Evolutionary conservation across 106 monocot species (phyloP).

Genomic region (Dendrobium chrysotoxum): DNA sequence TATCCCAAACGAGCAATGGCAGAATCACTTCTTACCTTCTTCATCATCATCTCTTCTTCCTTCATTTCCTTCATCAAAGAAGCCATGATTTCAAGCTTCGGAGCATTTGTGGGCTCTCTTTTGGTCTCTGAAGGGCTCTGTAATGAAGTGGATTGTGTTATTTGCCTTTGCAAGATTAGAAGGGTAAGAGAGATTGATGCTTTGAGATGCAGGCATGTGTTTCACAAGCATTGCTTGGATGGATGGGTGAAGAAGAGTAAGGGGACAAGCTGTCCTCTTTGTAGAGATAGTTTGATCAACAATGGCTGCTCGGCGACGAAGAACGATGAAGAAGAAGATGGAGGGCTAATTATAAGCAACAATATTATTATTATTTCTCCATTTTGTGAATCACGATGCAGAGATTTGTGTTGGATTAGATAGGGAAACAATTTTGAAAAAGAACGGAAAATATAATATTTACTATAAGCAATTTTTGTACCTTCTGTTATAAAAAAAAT

Average conservation of each 20-base stretch:
- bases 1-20: not conserved
- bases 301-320: not conserved
- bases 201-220: constrained; percentile 4
- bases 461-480: no score
- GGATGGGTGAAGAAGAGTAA: not conserved
- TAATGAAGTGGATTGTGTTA: not conserved
- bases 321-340: not conserved
- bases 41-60: not conserved
- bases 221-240: not conserved
- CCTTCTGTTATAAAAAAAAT: no score
- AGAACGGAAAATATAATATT: no score
- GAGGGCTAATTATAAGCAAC: not conserved
- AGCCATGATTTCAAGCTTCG: not conserved
- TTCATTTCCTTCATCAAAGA: not conserved
- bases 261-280: not conserved
- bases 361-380: not conserved
- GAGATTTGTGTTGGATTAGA: constrained; percentile 5
- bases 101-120: not conserved
- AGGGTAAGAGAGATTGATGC: not conserved
- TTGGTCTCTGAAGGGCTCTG: not conserved
- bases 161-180: not conserved
- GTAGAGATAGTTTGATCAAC: not conserved
- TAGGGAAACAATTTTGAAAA: not conserved
- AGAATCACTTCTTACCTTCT: not conserved
- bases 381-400: not conserved